Evolutionary conservation across 169 alveolate species (phyloP).

Genomic region (Eimeria tenella): DNA sequence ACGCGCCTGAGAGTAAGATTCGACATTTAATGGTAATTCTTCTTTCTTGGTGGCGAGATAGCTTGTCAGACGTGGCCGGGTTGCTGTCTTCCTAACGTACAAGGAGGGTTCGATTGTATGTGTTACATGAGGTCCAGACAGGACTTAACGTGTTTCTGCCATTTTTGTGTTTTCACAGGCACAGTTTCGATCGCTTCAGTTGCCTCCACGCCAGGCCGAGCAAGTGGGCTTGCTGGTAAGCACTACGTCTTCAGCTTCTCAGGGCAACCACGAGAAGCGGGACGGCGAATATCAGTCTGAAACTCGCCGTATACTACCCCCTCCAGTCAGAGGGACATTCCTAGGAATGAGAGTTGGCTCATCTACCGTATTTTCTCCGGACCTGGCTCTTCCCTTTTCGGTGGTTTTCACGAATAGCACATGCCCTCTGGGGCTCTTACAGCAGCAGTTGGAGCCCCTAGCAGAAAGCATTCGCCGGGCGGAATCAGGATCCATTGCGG

Average conservation of each 20-base stretch:
- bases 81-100: too few relatives aligned
- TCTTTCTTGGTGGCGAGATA: too few relatives aligned
- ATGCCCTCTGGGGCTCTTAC: constrained; percentile 31
- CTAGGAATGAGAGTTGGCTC: constrained; percentile 54
- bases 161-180: not conserved
- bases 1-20: constrained; percentile 27
- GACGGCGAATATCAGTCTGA: not conserved
- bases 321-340: constrained; percentile 52
- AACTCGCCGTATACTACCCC: not conserved
- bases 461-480: constrained; percentile 51
- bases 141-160: not conserved
- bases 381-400: constrained; percentile 38
- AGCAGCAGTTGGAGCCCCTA: constrained; percentile 64
- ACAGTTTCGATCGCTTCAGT: constrained; percentile 46
- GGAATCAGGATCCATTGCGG: constrained; percentile 38
- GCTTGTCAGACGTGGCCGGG: too few relatives aligned
- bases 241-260: not conserved
- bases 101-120: not conserved
- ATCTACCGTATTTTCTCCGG: constrained; percentile 40
- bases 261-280: not conserved
- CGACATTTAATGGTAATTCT: not conserved
- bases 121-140: not conserved
- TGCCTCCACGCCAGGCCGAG: constrained; percentile 29
- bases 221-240: constrained; percentile 47
- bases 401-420: constrained; percentile 52